Conservation (phyloP, 768 basidiomycete genomes). For the Xerocomus brunneocitrinus region DNA sequence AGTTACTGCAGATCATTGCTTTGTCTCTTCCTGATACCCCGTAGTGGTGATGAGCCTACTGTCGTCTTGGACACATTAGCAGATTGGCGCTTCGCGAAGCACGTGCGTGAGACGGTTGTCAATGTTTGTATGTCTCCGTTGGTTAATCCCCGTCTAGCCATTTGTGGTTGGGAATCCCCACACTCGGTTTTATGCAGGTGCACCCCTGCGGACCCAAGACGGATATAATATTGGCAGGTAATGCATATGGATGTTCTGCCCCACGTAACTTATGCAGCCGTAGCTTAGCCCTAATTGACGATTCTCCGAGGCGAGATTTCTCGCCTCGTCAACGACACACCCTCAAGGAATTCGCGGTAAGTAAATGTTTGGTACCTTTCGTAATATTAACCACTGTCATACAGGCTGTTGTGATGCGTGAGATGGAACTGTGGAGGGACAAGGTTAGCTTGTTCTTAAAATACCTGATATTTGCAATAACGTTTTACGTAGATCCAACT, state of each 20-base stretch:
- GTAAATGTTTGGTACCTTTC: slow-evolving; percentile 10
- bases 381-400: slow-evolving; percentile 3
- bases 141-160: slow-evolving; percentile 44
- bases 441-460: slow-evolving; percentile 47
- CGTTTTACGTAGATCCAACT: slow-evolving; percentile 64
- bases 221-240: slow-evolving; percentile 87
- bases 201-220: slow-evolving; percentile 83
- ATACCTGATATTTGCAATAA: background rate
- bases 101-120: slow-evolving; percentile 45
- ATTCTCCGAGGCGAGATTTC: slow-evolving; percentile 78
- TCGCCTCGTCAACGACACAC: slow-evolving; percentile 86
- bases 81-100: slow-evolving; percentile 88
- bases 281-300: slow-evolving; percentile 81
- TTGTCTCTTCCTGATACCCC: slow-evolving; percentile 2
- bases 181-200: slow-evolving; percentile 88
- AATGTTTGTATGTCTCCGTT: background rate
- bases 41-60: slow-evolving; percentile 80
- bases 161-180: slow-evolving; percentile 61
- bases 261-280: slow-evolving; percentile 2
- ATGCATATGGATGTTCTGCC: slow-evolving; percentile 21
- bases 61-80: slow-evolving; percentile 71
- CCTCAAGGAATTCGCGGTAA: slow-evolving; percentile 84
- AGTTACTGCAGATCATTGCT: background rate
- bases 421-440: slow-evolving; percentile 94
- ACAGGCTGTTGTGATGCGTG: slow-evolving; percentile 83